Base-by-base conservation (phyloP, 2,329 filamentous ascomycete genomes). In the Aspergillus nomiae region DNA sequence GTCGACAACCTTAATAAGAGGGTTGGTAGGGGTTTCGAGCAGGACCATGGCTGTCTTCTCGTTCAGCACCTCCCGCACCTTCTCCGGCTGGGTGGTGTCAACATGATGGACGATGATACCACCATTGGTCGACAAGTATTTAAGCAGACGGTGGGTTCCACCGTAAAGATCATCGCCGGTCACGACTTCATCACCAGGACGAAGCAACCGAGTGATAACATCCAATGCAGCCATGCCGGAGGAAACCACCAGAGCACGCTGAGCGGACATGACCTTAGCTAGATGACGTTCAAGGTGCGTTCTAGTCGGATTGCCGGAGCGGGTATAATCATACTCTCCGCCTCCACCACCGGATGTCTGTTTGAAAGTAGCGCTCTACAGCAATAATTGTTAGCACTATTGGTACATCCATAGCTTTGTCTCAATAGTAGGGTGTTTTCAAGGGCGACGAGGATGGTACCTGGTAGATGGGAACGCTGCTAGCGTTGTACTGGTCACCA, bases 181-280 rank as follows among this genome's bases (percentile, higher is more conserved):
- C 61, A 99, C 90, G 43, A 99, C 96, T 80, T 99, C 94, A 76
- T 99, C 95, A 63, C 95, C 95, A 0, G 95, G 94, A 63, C 91
- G 89, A 57, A 99, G 84, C 16, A 98, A 84, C 59, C 95, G 90
- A 19, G 93, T 96, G 70, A 99, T 97, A 67, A 99, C 94, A 79
- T 99, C 95, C 73, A 98, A 83, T 28, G 95, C 95, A 59, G 93
- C 95, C 95, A 99, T 99, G 62, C 95, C 95, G 1, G 94, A 98
- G 59, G 94, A 93, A 51, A 98, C 94, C 56, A 96, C 94, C 57
- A 99, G 87, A 11, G 92, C 92, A 61, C 96, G 91, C 72, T 89
- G 89, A 53, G 95, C 95, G 71, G 92, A 94, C 96, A 99, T 99
- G 77, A 99, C 96, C 86, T 99, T 99, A 74, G 96, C 95, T 71